phyloP scores from a whole-genome alignment of 345 rosid genomes.

The Pseudoturritis turrita region DNA sequence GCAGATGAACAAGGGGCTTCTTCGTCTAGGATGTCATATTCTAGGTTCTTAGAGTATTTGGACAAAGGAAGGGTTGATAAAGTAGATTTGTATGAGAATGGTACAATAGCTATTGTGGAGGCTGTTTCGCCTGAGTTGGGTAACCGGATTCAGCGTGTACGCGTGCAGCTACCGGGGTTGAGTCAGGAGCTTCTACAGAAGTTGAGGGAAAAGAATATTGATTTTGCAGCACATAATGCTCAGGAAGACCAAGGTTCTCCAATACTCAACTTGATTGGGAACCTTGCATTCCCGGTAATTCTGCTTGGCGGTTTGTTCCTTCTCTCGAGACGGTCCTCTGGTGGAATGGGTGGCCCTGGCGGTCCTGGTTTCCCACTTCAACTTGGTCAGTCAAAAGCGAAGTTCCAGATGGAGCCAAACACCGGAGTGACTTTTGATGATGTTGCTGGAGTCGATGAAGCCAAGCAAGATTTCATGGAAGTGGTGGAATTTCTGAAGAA shows the following conservation, averaged over 20 bases:
- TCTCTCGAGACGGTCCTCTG: constrained; percentile 90
- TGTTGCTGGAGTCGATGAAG: constrained; percentile 99
- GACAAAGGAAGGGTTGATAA: constrained; percentile 81
- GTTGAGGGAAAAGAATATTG: constrained; percentile 89
- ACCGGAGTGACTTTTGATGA: constrained; percentile 97
- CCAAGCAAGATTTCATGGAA: constrained; percentile 98
- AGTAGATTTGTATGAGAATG: constrained; percentile 92
- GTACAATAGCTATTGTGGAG: constrained; percentile 94
- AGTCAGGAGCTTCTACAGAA: constrained; percentile 97
- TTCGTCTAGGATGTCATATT: constrained; percentile 96
- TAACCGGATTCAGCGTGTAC: constrained; percentile 87
- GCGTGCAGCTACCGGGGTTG: constrained; percentile 88
- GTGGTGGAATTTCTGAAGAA: constrained; percentile 96
- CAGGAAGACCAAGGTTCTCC: constrained; percentile 92
- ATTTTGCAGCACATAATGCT: constrained; percentile 89
- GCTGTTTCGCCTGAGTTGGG: constrained; percentile 96
- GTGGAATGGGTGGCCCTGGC: constrained; percentile 99
- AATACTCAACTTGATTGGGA: constrained; percentile 83
- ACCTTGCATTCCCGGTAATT: constrained; percentile 83
- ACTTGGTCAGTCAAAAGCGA: constrained; percentile 90
- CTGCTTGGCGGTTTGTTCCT: constrained; percentile 87
- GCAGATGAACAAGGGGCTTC: constrained; percentile 95
- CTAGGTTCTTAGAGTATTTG: constrained; percentile 88
- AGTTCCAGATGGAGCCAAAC: constrained; percentile 98
- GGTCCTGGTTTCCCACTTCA: constrained; percentile 86